Conservation (phyloP, 805 yeast species). For the Candida easanensis region DNA sequence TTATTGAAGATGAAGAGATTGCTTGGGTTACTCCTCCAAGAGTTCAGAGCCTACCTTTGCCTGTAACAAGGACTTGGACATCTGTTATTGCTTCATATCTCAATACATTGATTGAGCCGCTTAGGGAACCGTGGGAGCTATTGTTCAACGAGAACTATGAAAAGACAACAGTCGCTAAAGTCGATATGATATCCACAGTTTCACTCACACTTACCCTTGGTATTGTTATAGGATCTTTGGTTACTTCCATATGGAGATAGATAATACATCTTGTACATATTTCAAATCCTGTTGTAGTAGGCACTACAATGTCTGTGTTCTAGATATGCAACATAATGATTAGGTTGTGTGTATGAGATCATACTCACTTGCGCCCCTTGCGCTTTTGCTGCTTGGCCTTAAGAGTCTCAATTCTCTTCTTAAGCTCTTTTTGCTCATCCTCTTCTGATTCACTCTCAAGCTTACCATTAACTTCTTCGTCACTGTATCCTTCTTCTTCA, state of each 20-base stretch:
- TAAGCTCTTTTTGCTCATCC: slow-evolving; percentile 25
- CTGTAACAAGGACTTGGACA: background rate
- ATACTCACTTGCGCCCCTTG: slow-evolving; percentile 10
- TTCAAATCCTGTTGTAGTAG: too few relatives aligned
- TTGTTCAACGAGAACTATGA: slow-evolving; percentile 10
- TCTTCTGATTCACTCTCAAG: slow-evolving; percentile 20
- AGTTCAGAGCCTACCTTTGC: slow-evolving; percentile 17
- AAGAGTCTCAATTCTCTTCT: slow-evolving; percentile 22
- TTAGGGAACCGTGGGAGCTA: slow-evolving; percentile 15
- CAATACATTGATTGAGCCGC: background rate
- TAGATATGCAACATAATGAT: background rate
- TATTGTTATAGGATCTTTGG: slow-evolving; percentile 9
- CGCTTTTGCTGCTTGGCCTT: slow-evolving; percentile 24
- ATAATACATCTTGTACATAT: too few relatives aligned
- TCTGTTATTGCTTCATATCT: background rate
- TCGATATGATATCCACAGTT: slow-evolving; percentile 11
- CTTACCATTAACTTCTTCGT: slow-evolving; percentile 29
- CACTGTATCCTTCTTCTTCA: slow-evolving; percentile 34
- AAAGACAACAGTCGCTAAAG: slow-evolving; percentile 4
- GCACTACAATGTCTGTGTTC: background rate
- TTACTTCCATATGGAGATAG: background rate
- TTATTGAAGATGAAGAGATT: slow-evolving; percentile 17
- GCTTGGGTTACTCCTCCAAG: slow-evolving; percentile 17
- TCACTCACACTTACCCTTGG: slow-evolving; percentile 12
- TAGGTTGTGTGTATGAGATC: background rate